A percentile compares a stretch with the other conserved stretches of the same genome.
Conservation (phyloP, 257 asterid species). For the Solanum bulbocastanum region DNA sequence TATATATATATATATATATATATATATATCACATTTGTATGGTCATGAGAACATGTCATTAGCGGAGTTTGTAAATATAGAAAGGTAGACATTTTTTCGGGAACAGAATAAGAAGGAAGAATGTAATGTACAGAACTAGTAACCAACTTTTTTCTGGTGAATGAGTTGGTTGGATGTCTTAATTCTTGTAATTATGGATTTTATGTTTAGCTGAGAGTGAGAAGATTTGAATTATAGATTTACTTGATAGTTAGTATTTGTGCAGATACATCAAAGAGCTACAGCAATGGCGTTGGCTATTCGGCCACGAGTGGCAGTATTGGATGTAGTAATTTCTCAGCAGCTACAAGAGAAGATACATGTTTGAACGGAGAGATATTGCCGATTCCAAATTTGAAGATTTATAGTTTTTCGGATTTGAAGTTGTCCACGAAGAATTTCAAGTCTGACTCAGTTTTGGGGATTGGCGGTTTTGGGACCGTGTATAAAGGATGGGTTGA, state of each 20-base stretch:
- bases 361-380: conserved; percentile 23
- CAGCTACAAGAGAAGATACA: conserved; percentile 21
- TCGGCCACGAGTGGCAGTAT: conserved; percentile 23
- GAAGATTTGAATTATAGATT: conserved; percentile 1
- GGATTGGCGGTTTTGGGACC: conserved; percentile 43
- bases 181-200: not conserved
- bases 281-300: conserved; percentile 18
- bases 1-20: no score
- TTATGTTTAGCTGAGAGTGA: not conserved
- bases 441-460: conserved; percentile 32
- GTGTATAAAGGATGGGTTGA: conserved; percentile 49
- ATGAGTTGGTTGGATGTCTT: not conserved
- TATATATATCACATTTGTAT: not conserved
- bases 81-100: not conserved
- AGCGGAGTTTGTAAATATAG: not conserved
- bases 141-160: not conserved
- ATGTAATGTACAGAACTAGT: not conserved
- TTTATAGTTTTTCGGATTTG: conserved; percentile 23
- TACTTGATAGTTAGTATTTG: not conserved
- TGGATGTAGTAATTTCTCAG: conserved; percentile 25
- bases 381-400: conserved; percentile 18
- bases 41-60: not conserved
- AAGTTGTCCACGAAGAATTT: conserved; percentile 33
- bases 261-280: conserved; percentile 40
- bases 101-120: not conserved